Conservation (phyloP, 768 basidiomycete species). For the Thelephora ganbajun region DNA sequence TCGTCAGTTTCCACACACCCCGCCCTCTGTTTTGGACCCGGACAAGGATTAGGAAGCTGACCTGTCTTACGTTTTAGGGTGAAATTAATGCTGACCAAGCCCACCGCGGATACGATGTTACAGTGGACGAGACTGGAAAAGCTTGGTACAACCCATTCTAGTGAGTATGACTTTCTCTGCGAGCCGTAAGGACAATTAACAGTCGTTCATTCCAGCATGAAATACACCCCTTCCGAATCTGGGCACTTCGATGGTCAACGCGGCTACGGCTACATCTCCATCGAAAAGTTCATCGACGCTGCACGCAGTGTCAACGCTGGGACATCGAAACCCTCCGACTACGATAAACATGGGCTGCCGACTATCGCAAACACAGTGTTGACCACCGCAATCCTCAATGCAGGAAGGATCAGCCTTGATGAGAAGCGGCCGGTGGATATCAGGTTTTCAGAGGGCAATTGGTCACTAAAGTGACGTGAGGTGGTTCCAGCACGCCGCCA, state of each 20-base stretch:
- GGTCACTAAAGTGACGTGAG: slow-evolving; percentile 52
- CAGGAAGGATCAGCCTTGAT: slow-evolving; percentile 80
- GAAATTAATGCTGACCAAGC: slow-evolving; percentile 90
- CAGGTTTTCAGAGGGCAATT: slow-evolving; percentile 46
- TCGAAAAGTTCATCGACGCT: slow-evolving; percentile 86
- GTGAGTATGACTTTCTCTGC: slow-evolving; percentile 40
- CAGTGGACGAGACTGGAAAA: slow-evolving; percentile 75
- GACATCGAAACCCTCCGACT: slow-evolving; percentile 48
- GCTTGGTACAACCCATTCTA: slow-evolving; percentile 85
- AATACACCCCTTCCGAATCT: slow-evolving; percentile 83
- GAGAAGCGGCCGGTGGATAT: slow-evolving; percentile 79
- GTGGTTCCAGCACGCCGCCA: no score
- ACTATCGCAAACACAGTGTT: slow-evolving; percentile 83
- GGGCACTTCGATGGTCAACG: slow-evolving; percentile 92
- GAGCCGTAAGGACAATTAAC: slow-evolving; percentile 1
- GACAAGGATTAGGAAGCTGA: no score
- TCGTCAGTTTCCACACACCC: background rate
- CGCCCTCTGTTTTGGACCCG: background rate
- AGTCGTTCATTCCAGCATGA: slow-evolving; percentile 48
- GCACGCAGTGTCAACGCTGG: slow-evolving; percentile 68
- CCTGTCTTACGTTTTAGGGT: slow-evolving; percentile 34
- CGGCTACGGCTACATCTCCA: slow-evolving; percentile 84
- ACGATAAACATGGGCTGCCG: slow-evolving; percentile 68
- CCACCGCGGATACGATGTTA: slow-evolving; percentile 85
- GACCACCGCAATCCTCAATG: slow-evolving; percentile 80